These are phyloP conservation scores for Apiospora hydei DNA, from an alignment of 2,329 filamentous ascomycete species.

Conservation along the genomic window DNA sequence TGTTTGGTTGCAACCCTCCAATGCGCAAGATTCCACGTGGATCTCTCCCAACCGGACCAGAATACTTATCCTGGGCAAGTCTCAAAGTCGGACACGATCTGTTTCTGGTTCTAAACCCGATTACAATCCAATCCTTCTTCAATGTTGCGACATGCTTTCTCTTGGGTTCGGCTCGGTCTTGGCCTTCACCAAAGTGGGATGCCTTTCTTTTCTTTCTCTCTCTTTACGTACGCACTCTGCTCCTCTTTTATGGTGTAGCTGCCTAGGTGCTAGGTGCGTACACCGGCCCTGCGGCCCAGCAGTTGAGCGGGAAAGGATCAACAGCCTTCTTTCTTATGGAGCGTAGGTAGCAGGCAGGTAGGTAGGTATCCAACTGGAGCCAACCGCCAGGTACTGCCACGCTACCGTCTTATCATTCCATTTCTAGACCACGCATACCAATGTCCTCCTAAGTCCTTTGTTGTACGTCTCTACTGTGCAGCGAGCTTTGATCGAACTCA, in stretches of 20 bases:
- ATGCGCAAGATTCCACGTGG: background rate
- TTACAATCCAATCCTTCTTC: no score
- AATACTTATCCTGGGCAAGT: no score
- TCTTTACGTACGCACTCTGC: background rate
- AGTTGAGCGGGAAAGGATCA: background rate
- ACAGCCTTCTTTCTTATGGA: constrained; percentile 6
- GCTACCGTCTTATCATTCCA: background rate
- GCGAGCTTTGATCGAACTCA: background rate
- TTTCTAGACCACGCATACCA: background rate
- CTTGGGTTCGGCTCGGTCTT: background rate
- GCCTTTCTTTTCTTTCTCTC: no score
- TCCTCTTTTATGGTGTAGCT: background rate
- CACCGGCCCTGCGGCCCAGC: background rate
- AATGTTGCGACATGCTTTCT: background rate
- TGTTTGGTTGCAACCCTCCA: background rate
- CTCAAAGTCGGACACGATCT: background rate
- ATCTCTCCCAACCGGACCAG: no score
- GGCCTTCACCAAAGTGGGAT: background rate
- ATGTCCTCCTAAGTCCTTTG: background rate
- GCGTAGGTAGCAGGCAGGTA: no score
- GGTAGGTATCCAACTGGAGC: background rate
- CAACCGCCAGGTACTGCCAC: background rate
- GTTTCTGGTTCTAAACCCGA: background rate
- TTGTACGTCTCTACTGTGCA: background rate
- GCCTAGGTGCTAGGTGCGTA: background rate